A percentile compares a stretch with the other conserved stretches of the same genome.
phyloP scores from a whole-genome alignment of 768 basidiomycete genomes.

The Suillus sp. region DNA sequence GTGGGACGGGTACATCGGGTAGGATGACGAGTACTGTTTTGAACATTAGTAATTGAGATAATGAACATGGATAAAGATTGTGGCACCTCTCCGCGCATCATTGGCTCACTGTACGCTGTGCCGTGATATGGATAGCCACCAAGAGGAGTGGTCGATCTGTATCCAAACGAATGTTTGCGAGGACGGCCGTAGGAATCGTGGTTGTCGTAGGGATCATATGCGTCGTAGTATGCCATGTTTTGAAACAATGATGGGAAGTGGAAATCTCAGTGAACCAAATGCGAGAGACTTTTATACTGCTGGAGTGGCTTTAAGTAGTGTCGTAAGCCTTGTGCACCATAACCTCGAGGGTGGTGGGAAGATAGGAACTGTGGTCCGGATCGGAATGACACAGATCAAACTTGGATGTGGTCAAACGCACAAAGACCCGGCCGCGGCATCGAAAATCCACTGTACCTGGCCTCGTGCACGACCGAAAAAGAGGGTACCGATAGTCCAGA shows the following conservation, averaged over 20 bases:
- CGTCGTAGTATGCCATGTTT: conserved; percentile 47
- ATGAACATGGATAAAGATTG: neutral
- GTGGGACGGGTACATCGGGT: conserved; percentile 46
- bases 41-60: conserved; percentile 10
- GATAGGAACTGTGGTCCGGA: conserved; percentile 19
- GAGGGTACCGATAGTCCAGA: neutral
- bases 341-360: conserved; percentile 33
- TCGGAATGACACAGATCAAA: conserved; percentile 17
- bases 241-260: conserved; percentile 14
- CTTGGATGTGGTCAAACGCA: conserved; percentile 17
- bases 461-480: conserved; percentile 1
- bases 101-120: conserved; percentile 42
- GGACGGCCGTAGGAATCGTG: conserved; percentile 25
- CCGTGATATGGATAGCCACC: conserved; percentile 13
- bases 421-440: conserved; percentile 6
- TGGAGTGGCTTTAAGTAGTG: conserved; percentile 17
- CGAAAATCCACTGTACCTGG: conserved; percentile 11
- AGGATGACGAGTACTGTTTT: conserved; percentile 44
- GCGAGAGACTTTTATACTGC: conserved; percentile 25
- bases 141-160: conserved; percentile 25
- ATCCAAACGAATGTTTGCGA: conserved; percentile 37
- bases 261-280: conserved; percentile 1
- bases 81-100: conserved; percentile 40
- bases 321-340: conserved; percentile 11
- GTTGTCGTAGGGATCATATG: conserved; percentile 30